Base-by-base conservation (phyloP, 805 yeast genomes). In the Cephaloascus albidus region DNA sequence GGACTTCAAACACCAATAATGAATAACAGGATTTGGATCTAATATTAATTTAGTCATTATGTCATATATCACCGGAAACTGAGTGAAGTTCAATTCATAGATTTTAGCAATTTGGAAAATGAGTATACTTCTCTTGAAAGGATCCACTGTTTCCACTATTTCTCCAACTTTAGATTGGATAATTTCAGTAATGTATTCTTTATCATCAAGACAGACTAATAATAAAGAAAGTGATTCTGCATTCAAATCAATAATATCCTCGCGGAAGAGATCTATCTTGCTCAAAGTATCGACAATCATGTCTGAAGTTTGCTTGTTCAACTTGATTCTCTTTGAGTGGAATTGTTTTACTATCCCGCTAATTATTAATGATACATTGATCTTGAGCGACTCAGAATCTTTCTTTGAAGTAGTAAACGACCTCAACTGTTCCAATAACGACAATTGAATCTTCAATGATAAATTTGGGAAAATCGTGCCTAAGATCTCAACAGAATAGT, bases 21-120 rank as follows among this genome's bases (percentile, higher is more conserved):
- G 89, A 15, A 93, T 88, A 1, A 76, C 62, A 0, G 96, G 96
- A 53, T 89, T 90, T 0, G 96, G 89, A 56, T 90, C 97, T 17
- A 61, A 61, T 3, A 80, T 55, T 20, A 90, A 64, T 14, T 84
- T 78, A 31, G 70, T 56, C 2, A 79, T 51, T 3, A 86, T 76
- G 28, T 77, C 78, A 41, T 71, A 64, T 3, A 81, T 71, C 3
- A 72, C 63, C 23, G 39, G 46, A 36, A 59, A 61, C 1, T 63
- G 65, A 16, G 42, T 18, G n/a, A 53, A 56, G 3, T 60, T 51
- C 35, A 48, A 37, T 30, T 52, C 43, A 42, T 57, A 57, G 17
- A 64, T 55, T 32, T 54, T 48, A 2, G 63, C 51, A 43, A 65
- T 56, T 0, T 60, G 38, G 12, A 59, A 43, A 8, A 65, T 45